Conservation (phyloP, 1,139 yeast genomes). For the Sugiyamaella sp. region DNA sequence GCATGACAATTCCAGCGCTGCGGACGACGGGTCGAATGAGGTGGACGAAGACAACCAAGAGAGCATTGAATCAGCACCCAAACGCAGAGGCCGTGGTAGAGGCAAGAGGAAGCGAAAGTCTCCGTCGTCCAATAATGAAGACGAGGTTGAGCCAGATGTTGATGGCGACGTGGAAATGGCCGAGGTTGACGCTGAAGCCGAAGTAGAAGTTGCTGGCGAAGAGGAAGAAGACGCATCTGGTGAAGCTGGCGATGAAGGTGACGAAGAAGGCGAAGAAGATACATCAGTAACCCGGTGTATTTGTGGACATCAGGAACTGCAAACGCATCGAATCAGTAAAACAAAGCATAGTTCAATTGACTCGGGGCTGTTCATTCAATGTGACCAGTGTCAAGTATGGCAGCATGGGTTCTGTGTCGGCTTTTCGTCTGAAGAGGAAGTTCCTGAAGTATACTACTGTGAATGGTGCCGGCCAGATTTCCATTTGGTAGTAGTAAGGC, state of each 20-base stretch:
- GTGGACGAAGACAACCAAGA: conserved; percentile 7
- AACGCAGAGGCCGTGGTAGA: conserved; percentile 8
- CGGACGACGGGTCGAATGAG: neutral
- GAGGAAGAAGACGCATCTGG: conserved; percentile 5
- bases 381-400: conserved; percentile 95
- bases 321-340: conserved; percentile 46
- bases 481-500: conserved; percentile 60
- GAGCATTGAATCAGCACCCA: conserved; percentile 2
- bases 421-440: conserved; percentile 65
- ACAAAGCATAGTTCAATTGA: conserved; percentile 64
- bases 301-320: conserved; percentile 77
- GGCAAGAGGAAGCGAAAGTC: conserved; percentile 2
- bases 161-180: conserved; percentile 22
- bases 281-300: conserved; percentile 74
- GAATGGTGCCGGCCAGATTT: conserved; percentile 85
- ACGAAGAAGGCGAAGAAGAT: conserved; percentile 8
- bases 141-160: conserved; percentile 10
- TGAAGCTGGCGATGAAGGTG: conserved; percentile 12
- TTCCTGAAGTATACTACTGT: conserved; percentile 93
- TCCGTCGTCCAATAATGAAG: conserved; percentile 2
- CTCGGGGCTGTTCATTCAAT: conserved; percentile 80
- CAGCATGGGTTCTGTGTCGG: conserved; percentile 98
- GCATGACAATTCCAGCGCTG: neutral
- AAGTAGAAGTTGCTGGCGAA: conserved; percentile 24
- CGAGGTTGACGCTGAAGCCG: conserved; percentile 19